These are phyloP conservation scores for Pseudisothecium myosuroides DNA, from an alignment of 225 moss, liverwort and hornwort genomes.

Conservation along the genomic window DNA sequence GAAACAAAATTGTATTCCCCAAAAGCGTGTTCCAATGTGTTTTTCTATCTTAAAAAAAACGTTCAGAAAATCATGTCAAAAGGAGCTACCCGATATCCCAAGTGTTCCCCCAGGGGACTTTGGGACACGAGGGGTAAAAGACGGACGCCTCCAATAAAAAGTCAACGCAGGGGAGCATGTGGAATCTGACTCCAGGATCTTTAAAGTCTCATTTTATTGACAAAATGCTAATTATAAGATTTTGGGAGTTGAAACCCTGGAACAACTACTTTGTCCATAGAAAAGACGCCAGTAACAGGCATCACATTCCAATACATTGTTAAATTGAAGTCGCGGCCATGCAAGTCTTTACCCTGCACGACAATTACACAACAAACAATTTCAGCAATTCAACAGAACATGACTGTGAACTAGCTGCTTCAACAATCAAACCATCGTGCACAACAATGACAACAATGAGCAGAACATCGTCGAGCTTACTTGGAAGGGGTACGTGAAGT, in stretches of 20 bases:
- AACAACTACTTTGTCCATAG: slow-evolving; percentile 62
- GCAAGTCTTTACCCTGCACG: slow-evolving; percentile 67
- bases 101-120: neutral
- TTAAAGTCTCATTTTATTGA: neutral
- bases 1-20: neutral
- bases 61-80: neutral
- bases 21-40: neutral
- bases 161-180: neutral
- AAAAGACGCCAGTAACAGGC: slow-evolving; percentile 79
- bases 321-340: slow-evolving; percentile 71
- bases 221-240: slow-evolving; percentile 16
- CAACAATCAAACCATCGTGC: neutral
- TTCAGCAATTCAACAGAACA: neutral
- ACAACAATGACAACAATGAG: neutral
- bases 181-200: neutral
- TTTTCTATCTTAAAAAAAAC: neutral
- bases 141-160: neutral
- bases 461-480: slow-evolving; percentile 14
- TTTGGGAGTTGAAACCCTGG: slow-evolving; percentile 74
- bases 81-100: neutral
- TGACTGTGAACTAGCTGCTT: neutral
- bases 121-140: neutral
- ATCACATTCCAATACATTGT: slow-evolving; percentile 99
- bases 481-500: slow-evolving; percentile 68
- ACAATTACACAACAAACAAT: neutral